Conservation (phyloP, 1,139 yeast species). For the Nakaseomyces sp. region DNA sequence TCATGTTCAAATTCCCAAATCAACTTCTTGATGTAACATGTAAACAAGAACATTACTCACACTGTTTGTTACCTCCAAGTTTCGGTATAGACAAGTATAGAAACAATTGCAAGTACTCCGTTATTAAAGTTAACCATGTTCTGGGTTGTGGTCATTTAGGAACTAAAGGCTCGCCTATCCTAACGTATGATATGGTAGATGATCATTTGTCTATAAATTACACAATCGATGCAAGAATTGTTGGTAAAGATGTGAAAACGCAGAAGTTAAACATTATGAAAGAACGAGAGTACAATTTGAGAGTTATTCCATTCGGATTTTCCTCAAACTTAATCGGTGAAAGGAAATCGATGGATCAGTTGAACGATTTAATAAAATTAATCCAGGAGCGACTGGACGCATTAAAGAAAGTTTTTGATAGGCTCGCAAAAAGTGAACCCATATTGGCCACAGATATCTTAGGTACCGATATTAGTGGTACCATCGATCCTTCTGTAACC, state of each 20-base stretch:
- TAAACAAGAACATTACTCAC: conserved; percentile 43
- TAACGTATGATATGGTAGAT: conserved; percentile 31
- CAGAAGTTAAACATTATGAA: conserved; percentile 20
- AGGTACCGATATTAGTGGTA: conserved; percentile 20
- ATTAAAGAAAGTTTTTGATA: conserved; percentile 14
- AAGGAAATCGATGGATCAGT: conserved; percentile 14
- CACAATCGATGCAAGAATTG: conserved; percentile 26
- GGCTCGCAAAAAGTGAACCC: conserved; percentile 15
- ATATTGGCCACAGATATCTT: conserved; percentile 17
- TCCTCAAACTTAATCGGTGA: conserved; percentile 19
- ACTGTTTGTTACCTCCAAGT: conserved; percentile 55
- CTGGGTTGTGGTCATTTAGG: conserved; percentile 37
- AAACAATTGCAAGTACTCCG: conserved; percentile 29
- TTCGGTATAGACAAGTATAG: conserved; percentile 45
- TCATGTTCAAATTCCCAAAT: conserved; percentile 54
- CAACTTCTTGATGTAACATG: conserved; percentile 50
- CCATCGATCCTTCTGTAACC: conserved; percentile 13
- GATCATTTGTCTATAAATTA: conserved; percentile 28
- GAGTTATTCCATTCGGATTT: conserved; percentile 34
- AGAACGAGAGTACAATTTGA: conserved; percentile 27
- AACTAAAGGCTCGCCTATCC: conserved; percentile 33
- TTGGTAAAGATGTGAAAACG: conserved; percentile 20
- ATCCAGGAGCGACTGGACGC: conserved; percentile 19
- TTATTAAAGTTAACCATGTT: conserved; percentile 25
- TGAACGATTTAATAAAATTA: conserved; percentile 13